Percentiles rank a stretch among this genome's conserved stretches.
Evolutionary conservation across 164 flowering plant genomes (phyloP).

Genomic region (Kingdonia uniflora): DNA sequence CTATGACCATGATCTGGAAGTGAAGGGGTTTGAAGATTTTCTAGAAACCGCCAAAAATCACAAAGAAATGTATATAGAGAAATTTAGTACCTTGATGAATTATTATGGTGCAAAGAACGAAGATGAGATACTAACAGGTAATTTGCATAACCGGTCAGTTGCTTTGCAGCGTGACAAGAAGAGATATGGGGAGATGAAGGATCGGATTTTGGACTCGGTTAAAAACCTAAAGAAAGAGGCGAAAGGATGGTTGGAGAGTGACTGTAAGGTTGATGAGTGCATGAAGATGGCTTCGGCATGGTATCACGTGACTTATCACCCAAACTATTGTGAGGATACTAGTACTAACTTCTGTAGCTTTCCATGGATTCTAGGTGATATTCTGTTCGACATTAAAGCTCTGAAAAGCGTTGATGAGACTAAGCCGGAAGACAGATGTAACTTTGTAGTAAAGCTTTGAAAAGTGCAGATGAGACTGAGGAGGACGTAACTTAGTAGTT

Average conservation of each 20-base stretch:
- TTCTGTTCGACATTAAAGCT: slow-evolving; percentile 47
- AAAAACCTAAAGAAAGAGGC: slow-evolving; percentile 56
- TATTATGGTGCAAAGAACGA: slow-evolving; percentile 60
- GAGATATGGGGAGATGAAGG: slow-evolving; percentile 63
- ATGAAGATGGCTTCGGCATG: slow-evolving; percentile 77
- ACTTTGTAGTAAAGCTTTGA: too few relatives aligned
- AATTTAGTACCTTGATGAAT: slow-evolving; percentile 40
- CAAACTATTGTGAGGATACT: slow-evolving; percentile 20
- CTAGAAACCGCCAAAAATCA: slow-evolving; percentile 38
- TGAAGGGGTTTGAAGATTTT: slow-evolving; percentile 53
- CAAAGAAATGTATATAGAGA: slow-evolving; percentile 48
- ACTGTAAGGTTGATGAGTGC: slow-evolving; percentile 34
- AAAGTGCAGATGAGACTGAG: too few relatives aligned
- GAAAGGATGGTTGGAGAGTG: slow-evolving; percentile 53
- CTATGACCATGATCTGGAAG: slow-evolving; percentile 66
- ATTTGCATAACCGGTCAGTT: slow-evolving; percentile 31
- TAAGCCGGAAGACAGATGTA: background rate
- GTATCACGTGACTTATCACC: slow-evolving; percentile 87
- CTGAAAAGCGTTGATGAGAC: slow-evolving; percentile 15
- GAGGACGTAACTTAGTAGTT: too few relatives aligned
- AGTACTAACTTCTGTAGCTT: slow-evolving; percentile 48
- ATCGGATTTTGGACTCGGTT: slow-evolving; percentile 43
- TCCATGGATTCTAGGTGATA: slow-evolving; percentile 78
- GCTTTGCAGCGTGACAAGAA: slow-evolving; percentile 58
- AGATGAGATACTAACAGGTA: slow-evolving; percentile 75